Base-by-base conservation (phyloP, 2,329 filamentous ascomycete species). In the Biscogniauxia mediterranea region DNA sequence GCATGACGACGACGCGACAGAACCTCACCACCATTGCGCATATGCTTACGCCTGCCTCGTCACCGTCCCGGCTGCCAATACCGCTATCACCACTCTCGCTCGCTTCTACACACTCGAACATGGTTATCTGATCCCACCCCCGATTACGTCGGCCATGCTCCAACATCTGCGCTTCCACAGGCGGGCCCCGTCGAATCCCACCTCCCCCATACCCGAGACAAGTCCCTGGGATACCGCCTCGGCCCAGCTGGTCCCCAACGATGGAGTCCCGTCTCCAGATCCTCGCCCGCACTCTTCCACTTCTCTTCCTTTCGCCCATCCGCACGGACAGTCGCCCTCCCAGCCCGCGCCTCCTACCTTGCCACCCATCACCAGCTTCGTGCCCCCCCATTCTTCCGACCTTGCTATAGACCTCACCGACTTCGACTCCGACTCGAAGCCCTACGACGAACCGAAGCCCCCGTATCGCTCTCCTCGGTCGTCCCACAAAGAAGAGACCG, bases 101-200 rank as follows among this genome's bases (percentile, higher is more conserved):
- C 15, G 38, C 15, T 46, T 46, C 38, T n/a, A 46, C 38, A 46
- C 15, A 3, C 17, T n/a, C 38, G 15, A 46, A 17, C 38, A 46
- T 46, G 38, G 13, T 46, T 46, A 46, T 46, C 15, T 46, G 38
- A 46, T 46, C 38, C 38, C 13, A 62, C 65, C 65, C 54, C 61
- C 63, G 50, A 23, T 52, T 52, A 56, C 55, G 19, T 60, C 66
- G 66, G 66, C 28, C 65, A 83, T 84, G 81, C 76, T 83, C 57
- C 83, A 81, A 66, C 80, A 83, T 73, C 78, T 86, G 54, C 83
- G 83, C 69, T 85, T 86, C 74, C 84, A 86, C 69, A 81, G 84
- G 68, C 81, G 83, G 69, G 83, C 78, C 54, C 79, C 80, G 66
- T 85, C 83, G 59, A 84, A 81, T 75, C 83, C 84, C 63, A 77